Evolutionary conservation across 345 rosid species (phyloP), one percentile per base, ranked within the genome.

Genomic region (Citrus inodora): DNA sequence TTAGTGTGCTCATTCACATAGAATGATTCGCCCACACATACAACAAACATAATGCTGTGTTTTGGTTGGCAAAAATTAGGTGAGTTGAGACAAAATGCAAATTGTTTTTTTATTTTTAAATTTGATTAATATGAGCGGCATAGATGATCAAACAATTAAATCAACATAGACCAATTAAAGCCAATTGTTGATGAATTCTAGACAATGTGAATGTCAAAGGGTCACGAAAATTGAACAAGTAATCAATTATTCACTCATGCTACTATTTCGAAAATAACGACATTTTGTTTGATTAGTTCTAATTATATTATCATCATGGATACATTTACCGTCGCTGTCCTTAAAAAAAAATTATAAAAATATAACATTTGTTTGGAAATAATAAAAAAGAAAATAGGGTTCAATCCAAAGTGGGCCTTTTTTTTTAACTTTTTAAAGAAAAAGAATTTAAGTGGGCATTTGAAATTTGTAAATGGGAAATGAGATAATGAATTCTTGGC

Each of bases 21-120:
- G 24, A 77, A 59, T 9, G 35, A 58, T 68, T 25, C 53, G 21
- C 69, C 35, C 46, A 7, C 27, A 17, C 37, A 7, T 3, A 24
- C 19, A 37, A 37, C 4, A 37, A 27, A 21, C 13, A 27, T 0
- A 13, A 24, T 63, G 74, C 27, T 40, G 76, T 62, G 14, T n/a
- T 37, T 35, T 53, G 61, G 83, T 76, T 80, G 87, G 74, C 81
- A 79, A 66, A 70, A 66, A 76, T 59, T 55, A 25, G 82, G 84
- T 56, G 76, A 38, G 28, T 25, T 62, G 25, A 61, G 61, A 74
- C 53, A 70, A 66, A 48, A 53, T 27, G 28, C 32, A 75, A 64
- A 61, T 46, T 16, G 53, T 62, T 75, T 9, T 28, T 37, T 30
- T 19, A 1, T 40, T 16, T 3, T 21, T 30, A 6, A 56, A n/a